Base-by-base conservation (phyloP, 176 grass and related monocot species). In the Avena atlantica region DNA sequence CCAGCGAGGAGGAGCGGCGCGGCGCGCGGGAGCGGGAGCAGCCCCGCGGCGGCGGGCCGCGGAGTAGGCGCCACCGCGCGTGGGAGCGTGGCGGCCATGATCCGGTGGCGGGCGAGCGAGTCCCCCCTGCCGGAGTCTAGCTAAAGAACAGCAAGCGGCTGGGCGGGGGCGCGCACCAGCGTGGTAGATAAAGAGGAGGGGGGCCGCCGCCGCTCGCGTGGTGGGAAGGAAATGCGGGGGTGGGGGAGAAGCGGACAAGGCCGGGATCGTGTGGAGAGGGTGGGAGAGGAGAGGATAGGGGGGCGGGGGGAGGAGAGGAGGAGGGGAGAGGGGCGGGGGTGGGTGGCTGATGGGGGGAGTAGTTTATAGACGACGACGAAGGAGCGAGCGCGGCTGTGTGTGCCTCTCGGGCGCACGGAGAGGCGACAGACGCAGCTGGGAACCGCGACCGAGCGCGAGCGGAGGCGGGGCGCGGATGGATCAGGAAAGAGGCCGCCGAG, bases 1-100 rank as follows among this genome's bases (percentile, higher is more conserved):
- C 81, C 85, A 0, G 89, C 89, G 59, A 91, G 89, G 59, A 91
- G 89, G 80, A 91, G 85, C 85, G 89, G 89, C 68, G 89, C 68
- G 75, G 85, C 81, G 81, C 89, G 85, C 47, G 80, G 49, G 24
- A 80, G 68, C 40, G 59, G 76, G 76, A 84, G 68, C 3, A 79
- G 89, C 81, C 67, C 48, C 17, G 83, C 34, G 0, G 84, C 83
- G 56, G 68, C 17, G 2, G 31, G 36, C 0, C 24, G 74, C 31
- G 81, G 0, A 15, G 21, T 14, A 25, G 62, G 27, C 23, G 85
- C 68, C 81, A 71, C 86, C 51, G 81, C 86, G 62, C 81, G 86
- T 2, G 86, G 81, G 69, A 91, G 81, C 76, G 89, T 81, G 74
- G 74, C 25, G 81, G 81, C 89, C 89, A 91, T 91, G 85, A 73